Base-by-base conservation (phyloP, 345 rosid genomes). In the Combretum micranthum region DNA sequence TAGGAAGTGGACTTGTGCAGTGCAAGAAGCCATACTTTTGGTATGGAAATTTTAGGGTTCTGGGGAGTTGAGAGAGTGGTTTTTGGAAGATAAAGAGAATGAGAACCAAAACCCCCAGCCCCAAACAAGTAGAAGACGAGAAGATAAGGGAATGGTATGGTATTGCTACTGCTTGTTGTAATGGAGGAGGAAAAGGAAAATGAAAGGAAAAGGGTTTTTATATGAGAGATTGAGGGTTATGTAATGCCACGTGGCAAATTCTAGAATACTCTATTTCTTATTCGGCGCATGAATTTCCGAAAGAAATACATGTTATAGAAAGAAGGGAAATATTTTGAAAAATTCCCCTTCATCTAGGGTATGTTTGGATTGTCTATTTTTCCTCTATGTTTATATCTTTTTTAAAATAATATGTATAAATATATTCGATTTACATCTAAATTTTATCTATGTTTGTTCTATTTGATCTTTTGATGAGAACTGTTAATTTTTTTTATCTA, bases 1-100 rank as follows among this genome's bases (percentile, higher is more conserved):
- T 9, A 86, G 79, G n/a, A 73, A 70, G 59, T 88, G 84, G 45
- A 81, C 76, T 42, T 88, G 98, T 4, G 95, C 93, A 4, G 96
- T 53, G 25, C 90, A 80, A 0, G 82, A 86, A 50, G 98, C 95
- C 98, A 91, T 91, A 21, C 7, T 5, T 14, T 52, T 39, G 15
- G n/a, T n/a, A n/a, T n/a, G n/a, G n/a, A n/a, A 32, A 16, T 4
- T 2, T 18, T 11, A 1, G 39, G 4, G 16, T 44, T 15, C 12
- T 4, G 2, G 1, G 18, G 2, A 0, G 3, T 10, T 15, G n/a
- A 2, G 49, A 13, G 17, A 45, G 45, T 42, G 1, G 16, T 19
- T 12, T 20, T 4, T 4, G 11, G 51, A n/a, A 22, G 43, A 37
- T 13, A 14, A 44, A 42, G 14, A 13, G 10, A 42, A 25, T 53